A percentile compares a stretch with the other conserved stretches of the same genome.
Conservation (phyloP, 2,329 filamentous ascomycete genomes). For the Xylaria sp. region DNA sequence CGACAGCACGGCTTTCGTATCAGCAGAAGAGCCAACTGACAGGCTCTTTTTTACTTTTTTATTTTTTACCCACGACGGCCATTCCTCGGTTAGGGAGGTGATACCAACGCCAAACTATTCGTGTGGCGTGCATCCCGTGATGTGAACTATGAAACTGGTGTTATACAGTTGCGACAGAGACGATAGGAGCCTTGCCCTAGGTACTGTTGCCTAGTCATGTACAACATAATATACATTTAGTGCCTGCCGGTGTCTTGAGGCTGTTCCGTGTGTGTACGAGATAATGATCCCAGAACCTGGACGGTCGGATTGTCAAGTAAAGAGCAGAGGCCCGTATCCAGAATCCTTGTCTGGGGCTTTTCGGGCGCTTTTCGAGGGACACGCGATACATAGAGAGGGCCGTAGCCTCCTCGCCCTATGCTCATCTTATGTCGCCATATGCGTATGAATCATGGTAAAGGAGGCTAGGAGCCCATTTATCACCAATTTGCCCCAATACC, state of each 20-base stretch:
- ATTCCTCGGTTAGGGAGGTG: too few relatives aligned
- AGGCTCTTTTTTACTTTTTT: neutral
- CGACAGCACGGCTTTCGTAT: neutral
- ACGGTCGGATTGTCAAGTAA: neutral
- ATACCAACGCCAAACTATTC: too few relatives aligned
- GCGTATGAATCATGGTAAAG: neutral
- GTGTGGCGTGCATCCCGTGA: neutral
- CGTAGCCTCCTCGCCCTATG: neutral
- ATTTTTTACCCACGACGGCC: too few relatives aligned
- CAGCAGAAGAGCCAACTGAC: neutral
- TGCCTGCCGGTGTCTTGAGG: neutral
- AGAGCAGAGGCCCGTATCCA: neutral
- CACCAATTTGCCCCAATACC: constrained; percentile 49
- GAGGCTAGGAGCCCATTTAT: constrained; percentile 9
- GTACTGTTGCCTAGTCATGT: neutral
- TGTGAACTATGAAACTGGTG: neutral
- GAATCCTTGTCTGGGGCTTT: neutral
- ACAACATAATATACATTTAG: neutral
- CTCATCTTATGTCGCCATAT: neutral
- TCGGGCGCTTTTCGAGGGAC: neutral
- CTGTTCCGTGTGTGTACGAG: neutral
- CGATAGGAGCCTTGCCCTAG: neutral
- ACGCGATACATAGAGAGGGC: too few relatives aligned
- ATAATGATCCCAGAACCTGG: neutral
- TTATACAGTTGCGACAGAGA: neutral